A percentile compares a stretch with the other conserved stretches of the same genome.
These are phyloP conservation scores for Monosporascus ibericus DNA, from an alignment of 2,329 filamentous ascomycete species.

Conservation along the genomic window DNA sequence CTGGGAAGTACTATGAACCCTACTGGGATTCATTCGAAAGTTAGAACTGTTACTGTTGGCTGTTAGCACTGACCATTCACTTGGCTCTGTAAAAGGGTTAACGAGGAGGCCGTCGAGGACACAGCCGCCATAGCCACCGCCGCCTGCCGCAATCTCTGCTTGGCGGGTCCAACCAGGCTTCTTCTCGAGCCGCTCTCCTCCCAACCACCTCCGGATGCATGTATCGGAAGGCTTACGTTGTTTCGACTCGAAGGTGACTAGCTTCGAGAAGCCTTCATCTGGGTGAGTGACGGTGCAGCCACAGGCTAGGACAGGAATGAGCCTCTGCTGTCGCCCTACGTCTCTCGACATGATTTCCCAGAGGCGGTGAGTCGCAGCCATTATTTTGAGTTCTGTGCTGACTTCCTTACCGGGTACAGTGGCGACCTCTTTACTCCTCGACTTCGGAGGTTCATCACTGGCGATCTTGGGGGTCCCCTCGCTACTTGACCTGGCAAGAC, in stretches of 20 bases:
- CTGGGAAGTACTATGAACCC: too few species aligned
- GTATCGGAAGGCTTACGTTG: conserved; percentile 40
- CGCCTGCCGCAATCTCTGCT: conserved; percentile 32
- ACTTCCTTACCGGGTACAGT: neutral
- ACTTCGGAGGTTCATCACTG: too few species aligned
- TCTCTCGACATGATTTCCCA: conserved; percentile 34
- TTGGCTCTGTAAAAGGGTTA: conserved; percentile 13
- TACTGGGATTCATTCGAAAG: too few species aligned
- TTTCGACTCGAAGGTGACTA: conserved; percentile 40
- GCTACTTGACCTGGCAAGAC: neutral
- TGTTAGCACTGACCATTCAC: too few species aligned
- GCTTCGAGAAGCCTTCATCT: conserved; percentile 39
- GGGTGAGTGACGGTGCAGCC: conserved; percentile 37
- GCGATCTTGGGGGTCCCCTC: too few species aligned
- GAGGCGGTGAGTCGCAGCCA: conserved; percentile 14
- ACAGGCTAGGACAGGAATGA: conserved; percentile 26
- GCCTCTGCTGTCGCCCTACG: conserved; percentile 29
- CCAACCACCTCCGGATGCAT: conserved; percentile 39
- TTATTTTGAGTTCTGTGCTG: neutral
- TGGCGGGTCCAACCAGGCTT: conserved; percentile 34
- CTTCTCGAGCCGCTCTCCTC: conserved; percentile 36
- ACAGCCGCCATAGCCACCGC: conserved; percentile 39
- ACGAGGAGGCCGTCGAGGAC: conserved; percentile 20
- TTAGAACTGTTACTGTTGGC: too few species aligned
- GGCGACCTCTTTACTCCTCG: conserved; percentile 8